Evolutionary conservation across 768 basidiomycete species (phyloP).

Genomic region (Termitomyces sp.): DNA sequence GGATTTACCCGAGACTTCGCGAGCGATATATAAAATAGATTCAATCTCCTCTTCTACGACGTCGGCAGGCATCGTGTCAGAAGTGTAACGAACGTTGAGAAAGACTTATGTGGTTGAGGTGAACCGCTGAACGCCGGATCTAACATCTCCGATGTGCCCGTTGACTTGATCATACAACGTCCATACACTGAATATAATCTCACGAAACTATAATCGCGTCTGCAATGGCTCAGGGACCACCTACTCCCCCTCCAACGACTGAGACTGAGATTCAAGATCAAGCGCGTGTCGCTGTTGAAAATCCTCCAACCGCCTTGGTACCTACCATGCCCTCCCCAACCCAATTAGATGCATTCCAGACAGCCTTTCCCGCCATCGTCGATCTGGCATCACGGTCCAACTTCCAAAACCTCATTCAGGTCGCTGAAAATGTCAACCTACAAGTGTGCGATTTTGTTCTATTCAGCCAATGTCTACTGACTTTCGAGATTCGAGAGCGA

Average conservation of each 20-base stretch:
- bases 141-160: not conserved
- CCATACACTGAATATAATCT: not conserved
- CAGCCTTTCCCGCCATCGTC: constrained; percentile 38
- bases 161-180: not conserved
- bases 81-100: not conserved
- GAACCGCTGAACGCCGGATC: constrained; percentile 1
- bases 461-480: not conserved
- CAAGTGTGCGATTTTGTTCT: constrained; percentile 32
- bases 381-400: constrained; percentile 41
- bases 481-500: constrained; percentile 16
- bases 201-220: not conserved
- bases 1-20: constrained; percentile 80
- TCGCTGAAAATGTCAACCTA: constrained; percentile 51
- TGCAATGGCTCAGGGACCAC: constrained; percentile 53
- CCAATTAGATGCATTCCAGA: constrained; percentile 36
- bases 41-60: constrained; percentile 72
- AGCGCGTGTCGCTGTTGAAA: constrained; percentile 22
- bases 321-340: constrained; percentile 12
- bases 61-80: constrained; percentile 36
- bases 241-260: constrained; percentile 59
- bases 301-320: constrained; percentile 11
- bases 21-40: constrained; percentile 83
- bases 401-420: constrained; percentile 34
- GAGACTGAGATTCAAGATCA: constrained; percentile 53
- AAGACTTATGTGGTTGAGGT: not conserved